Conservation (phyloP, 495 filamentous ascomycete genomes). For the Lepidopterella palustris region DNA sequence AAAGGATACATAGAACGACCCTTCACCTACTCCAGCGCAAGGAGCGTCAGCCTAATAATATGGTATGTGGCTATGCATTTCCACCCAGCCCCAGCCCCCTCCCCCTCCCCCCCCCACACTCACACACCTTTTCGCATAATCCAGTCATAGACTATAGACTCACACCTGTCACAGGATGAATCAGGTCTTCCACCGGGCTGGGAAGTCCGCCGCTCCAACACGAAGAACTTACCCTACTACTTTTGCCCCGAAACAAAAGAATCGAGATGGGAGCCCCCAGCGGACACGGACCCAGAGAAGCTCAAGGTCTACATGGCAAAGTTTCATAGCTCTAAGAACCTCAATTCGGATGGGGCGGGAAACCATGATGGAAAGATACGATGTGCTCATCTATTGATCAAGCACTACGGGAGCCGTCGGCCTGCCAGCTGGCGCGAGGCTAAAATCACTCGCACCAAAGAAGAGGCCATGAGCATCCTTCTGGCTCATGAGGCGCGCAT, state of each 20-base stretch:
- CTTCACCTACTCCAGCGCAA: neutral
- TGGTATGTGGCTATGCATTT: neutral
- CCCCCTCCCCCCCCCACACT: no score
- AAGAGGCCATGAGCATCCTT: conserved; percentile 75
- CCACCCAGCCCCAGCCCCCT: neutral
- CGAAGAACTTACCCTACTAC: conserved; percentile 97
- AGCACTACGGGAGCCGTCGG: conserved; percentile 79
- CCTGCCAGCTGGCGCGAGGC: conserved; percentile 89
- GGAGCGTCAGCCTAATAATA: neutral
- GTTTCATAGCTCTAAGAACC: conserved; percentile 56
- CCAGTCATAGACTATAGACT: conserved; percentile 15
- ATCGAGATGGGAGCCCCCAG: conserved; percentile 90
- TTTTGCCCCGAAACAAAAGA: conserved; percentile 77
- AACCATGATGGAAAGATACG: conserved; percentile 78
- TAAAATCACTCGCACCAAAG: conserved; percentile 79
- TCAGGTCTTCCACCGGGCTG: conserved; percentile 80
- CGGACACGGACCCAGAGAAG: conserved; percentile 77
- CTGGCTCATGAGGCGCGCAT: conserved; percentile 67
- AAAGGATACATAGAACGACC: neutral
- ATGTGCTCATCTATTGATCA: conserved; percentile 82
- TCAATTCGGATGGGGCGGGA: conserved; percentile 31
- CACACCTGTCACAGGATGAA: conserved; percentile 45
- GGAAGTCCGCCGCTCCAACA: conserved; percentile 94
- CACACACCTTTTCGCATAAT: no score
- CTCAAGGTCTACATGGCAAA: conserved; percentile 88